These are phyloP conservation scores for Kalanchoe fedtschenkoi DNA, from an alignment of 164 flowering plant genomes.

Conservation along the genomic window DNA sequence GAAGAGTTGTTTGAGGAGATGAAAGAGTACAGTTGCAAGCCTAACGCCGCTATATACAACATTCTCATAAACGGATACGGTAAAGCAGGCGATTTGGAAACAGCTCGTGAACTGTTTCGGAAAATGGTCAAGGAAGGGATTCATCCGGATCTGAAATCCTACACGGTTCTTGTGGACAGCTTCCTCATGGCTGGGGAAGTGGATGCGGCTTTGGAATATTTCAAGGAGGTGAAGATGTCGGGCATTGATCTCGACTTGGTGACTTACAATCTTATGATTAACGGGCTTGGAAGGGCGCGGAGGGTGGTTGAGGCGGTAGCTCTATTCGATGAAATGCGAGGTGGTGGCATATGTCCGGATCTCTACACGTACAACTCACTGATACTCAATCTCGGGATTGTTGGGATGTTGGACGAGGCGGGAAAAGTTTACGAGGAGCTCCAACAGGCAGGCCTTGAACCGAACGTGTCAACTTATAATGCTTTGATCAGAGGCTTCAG, in stretches of 20 bases:
- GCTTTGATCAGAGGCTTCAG: conserved; percentile 76
- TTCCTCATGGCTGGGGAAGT: conserved; percentile 61
- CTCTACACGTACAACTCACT: conserved; percentile 70
- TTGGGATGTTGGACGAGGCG: conserved; percentile 72
- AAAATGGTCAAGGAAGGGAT: conserved; percentile 70
- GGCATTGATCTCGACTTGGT: conserved; percentile 72
- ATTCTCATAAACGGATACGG: conserved; percentile 83
- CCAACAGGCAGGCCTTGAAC: conserved; percentile 49
- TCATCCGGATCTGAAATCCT: conserved; percentile 76
- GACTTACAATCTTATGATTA: conserved; percentile 70
- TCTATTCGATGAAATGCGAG: conserved; percentile 60
- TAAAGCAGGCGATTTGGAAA: conserved; percentile 60
- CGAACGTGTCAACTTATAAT: conserved; percentile 78
- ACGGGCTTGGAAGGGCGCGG: conserved; percentile 58
- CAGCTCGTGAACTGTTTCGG: conserved; percentile 45
- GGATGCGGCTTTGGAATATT: conserved; percentile 63
- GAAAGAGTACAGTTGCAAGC: conserved; percentile 68
- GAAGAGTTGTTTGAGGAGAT: conserved; percentile 62
- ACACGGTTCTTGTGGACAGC: conserved; percentile 69
- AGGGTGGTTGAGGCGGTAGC: conserved; percentile 67
- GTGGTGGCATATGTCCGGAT: conserved; percentile 53
- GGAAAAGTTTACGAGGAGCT: conserved; percentile 62
- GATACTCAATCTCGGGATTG: conserved; percentile 65
- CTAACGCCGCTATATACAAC: conserved; percentile 79
- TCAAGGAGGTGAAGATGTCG: conserved; percentile 42